Base-by-base conservation (phyloP, 768 basidiomycete genomes). In the Mrakia gelida region DNA sequence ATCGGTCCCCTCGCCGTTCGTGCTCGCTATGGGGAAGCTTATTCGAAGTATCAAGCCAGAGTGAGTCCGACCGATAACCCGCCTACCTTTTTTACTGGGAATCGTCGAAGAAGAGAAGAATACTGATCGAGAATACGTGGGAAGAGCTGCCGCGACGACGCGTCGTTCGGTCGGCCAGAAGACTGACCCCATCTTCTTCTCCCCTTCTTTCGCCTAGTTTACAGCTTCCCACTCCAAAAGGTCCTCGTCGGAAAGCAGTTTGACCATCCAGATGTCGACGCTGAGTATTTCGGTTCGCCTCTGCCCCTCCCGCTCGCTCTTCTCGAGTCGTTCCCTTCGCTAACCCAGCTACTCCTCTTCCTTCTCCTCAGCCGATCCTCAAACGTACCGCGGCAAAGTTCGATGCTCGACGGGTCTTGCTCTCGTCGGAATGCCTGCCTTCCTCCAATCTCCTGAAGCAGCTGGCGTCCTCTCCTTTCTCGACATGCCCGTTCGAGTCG, bases 251-350 rank as follows among this genome's bases (percentile, higher is more conserved):
- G 85, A 38, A 84, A 84, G 28, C 84, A 83, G 11, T 84, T 82
- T 71, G 84, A 85, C 78, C 85, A 86, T 81, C 85, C 85, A 2
- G 81, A 83, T 52, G 84, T 85, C 5, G 84, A 85, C 73, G 83
- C 82, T 54, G 85, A 85, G 61, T 85, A 84, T 79, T 81, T 71
- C 38, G 30, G 28, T 73, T 45, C 32, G 1, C 15, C 15, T 21
- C 41, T 49, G 3, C 45, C 23, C 10, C 34, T n/a, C 41, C 41
- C 11, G 6, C 6, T 43, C 11, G 6, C 11, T 11, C 41, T 43
- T 11, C 41, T 43, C 41, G n/a, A n/a, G n/a, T n/a, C n/a, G n/a
- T n/a, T n/a, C n/a, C n/a, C n/a, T n/a, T n/a, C n/a, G n/a, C n/a
- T n/a, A n/a, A n/a, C n/a, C n/a, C n/a, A n/a, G n/a, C n/a, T n/a